Evolutionary conservation across 345 rosid genomes (phyloP), one percentile per base, ranked within the genome.

Genomic region (Diplotaxis tenuifolia): DNA sequence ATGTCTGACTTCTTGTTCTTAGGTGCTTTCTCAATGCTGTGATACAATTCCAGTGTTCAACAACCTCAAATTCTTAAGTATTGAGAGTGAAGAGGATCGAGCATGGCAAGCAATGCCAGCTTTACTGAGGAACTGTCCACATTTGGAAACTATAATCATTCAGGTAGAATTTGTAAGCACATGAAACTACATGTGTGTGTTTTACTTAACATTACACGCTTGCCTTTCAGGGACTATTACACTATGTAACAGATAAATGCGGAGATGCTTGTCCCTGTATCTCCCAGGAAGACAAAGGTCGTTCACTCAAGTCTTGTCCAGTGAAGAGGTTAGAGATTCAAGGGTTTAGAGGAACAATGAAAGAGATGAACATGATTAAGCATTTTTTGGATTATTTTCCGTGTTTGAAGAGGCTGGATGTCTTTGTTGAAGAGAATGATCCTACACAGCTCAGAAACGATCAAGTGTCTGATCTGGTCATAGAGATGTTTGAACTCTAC

Each of bases 41-140:
- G 71, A 67, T 12, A 19, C 45, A 6, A 28, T 67, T 12, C 71
- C 49, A 1, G 71, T 67, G 20, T 54, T 68, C 63, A 54, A 23
- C 15, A 68, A 68, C 36, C 16, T 68, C 52, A 54, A 15, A 16
- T 4, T 10, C 0, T 53, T 68, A 22, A 10, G 22, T 21, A 10
- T 68, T 20, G 0, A 0, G 1, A 5, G 62, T 55, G 55, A 50
- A 3, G 55, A 50, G 22, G 55, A 11, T 50, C 11, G 55, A 7
- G 55, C 22, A 19, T 50, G 55, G 23, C 55, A 67, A 67, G 71
- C 47, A 34, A 22, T 54, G 52, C 62, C 52, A 21, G 52, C 1
- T 68, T 21, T 68, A n/a, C 62, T 68, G 15, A 21, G 52, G 5
- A 53, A 67, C 2, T 53, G 22, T 32, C 71, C 71, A 21, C 61